Evolutionary conservation across 2,329 filamentous ascomycete genomes (phyloP).

Genomic region (Ramularia collo-cygni): DNA sequence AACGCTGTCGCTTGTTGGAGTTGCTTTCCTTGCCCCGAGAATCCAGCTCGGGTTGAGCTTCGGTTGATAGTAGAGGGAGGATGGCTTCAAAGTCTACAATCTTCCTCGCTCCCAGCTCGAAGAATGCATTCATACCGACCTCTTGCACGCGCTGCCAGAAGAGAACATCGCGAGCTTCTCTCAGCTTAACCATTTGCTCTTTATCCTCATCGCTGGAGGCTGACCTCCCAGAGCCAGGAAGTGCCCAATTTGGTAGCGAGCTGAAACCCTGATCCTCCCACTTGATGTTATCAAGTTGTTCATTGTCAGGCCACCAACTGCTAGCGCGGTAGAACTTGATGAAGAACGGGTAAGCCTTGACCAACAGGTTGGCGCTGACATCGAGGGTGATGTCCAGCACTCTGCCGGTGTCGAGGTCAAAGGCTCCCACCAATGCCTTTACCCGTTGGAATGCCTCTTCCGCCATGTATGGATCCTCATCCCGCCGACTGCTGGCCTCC

Average conservation of each 20-base stretch:
- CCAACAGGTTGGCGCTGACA: conserved; percentile 85
- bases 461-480: conserved; percentile 70
- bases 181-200: conserved; percentile 48
- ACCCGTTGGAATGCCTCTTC: conserved; percentile 84
- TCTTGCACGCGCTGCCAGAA: conserved; percentile 81
- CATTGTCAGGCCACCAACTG: conserved; percentile 87
- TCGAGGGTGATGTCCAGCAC: conserved; percentile 92
- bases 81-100: conserved; percentile 52
- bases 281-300: conserved; percentile 44
- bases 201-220: conserved; percentile 63
- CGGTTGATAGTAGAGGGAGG: conserved; percentile 22
- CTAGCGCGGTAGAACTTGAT: conserved; percentile 85
- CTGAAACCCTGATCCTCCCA: conserved; percentile 47
- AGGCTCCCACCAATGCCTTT: conserved; percentile 91
- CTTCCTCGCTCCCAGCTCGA: conserved; percentile 72
- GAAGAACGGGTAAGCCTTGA: conserved; percentile 91
- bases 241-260: conserved; percentile 78
- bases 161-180: conserved; percentile 58
- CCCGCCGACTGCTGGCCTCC: conserved; percentile 50
- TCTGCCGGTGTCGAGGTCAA: conserved; percentile 91
- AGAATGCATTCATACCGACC: conserved; percentile 75
- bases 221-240: conserved; percentile 62
- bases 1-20: conserved; percentile 38
- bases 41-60: conserved; percentile 26
- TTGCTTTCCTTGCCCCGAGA: conserved; percentile 34